Evolutionary conservation across 179 eudicot genomes (phyloP), one percentile per base, ranked within the genome.

Genomic region (Heliamphora pulchella): DNA sequence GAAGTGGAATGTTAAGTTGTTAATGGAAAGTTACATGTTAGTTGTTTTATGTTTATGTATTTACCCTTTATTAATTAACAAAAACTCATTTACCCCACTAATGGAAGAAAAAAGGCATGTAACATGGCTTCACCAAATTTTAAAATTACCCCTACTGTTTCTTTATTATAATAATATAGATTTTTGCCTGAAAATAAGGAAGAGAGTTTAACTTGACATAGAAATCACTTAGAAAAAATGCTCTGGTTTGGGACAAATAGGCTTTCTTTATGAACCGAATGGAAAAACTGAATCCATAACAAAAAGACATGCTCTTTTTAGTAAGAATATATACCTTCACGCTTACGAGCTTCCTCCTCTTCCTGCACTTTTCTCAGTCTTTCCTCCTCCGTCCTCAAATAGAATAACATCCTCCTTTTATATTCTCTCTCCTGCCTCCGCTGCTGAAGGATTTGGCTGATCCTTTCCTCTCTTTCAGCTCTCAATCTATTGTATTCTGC

Each of bases 331-430:
- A 51, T 74, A 95, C 98, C 98, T 93, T 89, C 95, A 69, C 67
- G 92, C 77, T 86, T 90, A 13, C 90, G 90, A 20, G 97, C 92
- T 86, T 93, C 97, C 84, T 95, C 95, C 82, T 93, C 97, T 80
- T 89, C 90, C 3, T 78, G 91, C 81, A 80, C 65, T 84, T 71
- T 93, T 65, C 48, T 88, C 80, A 87, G 86, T 78, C 88, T 87
- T 83, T 91, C 98, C 83, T 95, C 95, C 80, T 95, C 94, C 0
- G 79, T n/a, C 53, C 80, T 89, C 87, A 95, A 81, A 80, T 61
- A 95, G 88, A 74, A 91, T 47, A 93, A 44, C 89, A 89, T 84
- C 85, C 91, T 95, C 83, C 97, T 86, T 84, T 86, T 87, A 39
- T 71, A 68, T 71, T 86, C 90, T 82, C 95, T 89, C 71, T 91